Conservation (phyloP, 768 basidiomycete genomes). For the Suillus weaverae region DNA sequence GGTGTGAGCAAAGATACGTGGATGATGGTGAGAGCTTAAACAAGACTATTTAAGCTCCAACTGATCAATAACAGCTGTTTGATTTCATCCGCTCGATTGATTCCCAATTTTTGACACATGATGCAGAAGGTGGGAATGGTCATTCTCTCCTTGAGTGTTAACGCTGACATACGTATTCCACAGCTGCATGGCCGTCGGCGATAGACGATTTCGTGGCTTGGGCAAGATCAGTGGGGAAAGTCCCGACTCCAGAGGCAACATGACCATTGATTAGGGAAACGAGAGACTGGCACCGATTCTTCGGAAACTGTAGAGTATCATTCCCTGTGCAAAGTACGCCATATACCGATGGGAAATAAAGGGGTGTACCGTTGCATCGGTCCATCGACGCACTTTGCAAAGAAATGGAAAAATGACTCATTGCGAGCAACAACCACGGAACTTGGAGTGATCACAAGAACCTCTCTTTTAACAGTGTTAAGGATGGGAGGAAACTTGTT, state of each 20-base stretch:
- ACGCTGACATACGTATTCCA: slow-evolving; percentile 14
- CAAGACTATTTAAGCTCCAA: slow-evolving; percentile 7
- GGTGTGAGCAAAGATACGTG: slow-evolving; percentile 90
- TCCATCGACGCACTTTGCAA: neutral
- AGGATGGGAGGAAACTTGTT: slow-evolving; percentile 34
- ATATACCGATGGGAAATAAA: neutral
- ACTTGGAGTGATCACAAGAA: neutral
- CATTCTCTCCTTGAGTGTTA: slow-evolving; percentile 1
- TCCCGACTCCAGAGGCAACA: neutral
- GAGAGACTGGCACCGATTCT: neutral
- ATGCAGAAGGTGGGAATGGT: slow-evolving; percentile 61
- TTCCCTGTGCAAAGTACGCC: slow-evolving; percentile 1
- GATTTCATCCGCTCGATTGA: slow-evolving; percentile 80
- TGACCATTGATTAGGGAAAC: neutral
- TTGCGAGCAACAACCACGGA: neutral
- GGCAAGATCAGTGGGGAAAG: slow-evolving; percentile 38
- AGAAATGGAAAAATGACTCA: neutral
- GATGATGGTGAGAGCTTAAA: slow-evolving; percentile 60
- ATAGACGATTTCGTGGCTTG: slow-evolving; percentile 83
- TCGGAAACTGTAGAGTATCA: neutral
- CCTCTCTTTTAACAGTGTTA: slow-evolving; percentile 15
- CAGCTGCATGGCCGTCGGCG: slow-evolving; percentile 85
- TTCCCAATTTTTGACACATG: slow-evolving; percentile 68
- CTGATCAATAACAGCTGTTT: slow-evolving; percentile 53
- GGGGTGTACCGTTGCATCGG: neutral